phyloP scores from a whole-genome alignment of 768 basidiomycete genomes.

The Lactarius psammicola region DNA sequence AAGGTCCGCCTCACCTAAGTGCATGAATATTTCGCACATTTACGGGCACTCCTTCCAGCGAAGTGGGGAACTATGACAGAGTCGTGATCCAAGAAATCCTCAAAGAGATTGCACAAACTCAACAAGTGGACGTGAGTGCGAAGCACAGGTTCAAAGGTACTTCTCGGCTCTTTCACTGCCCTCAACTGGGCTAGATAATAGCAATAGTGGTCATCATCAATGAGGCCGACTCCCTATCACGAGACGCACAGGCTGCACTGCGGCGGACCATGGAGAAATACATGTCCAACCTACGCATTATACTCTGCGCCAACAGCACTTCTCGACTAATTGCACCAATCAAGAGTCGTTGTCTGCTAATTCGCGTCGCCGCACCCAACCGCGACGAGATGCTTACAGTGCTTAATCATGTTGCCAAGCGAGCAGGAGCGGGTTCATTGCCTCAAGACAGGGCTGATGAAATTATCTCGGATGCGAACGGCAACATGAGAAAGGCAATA shows the following conservation, averaged over 20 bases:
- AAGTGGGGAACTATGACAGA: slow-evolving; percentile 93
- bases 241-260: slow-evolving; percentile 96
- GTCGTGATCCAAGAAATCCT: slow-evolving; percentile 95
- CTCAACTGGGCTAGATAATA: background rate
- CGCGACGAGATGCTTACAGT: slow-evolving; percentile 71
- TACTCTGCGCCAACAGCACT: slow-evolving; percentile 94
- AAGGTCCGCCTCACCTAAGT: slow-evolving; percentile 51
- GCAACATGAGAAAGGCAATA: slow-evolving; percentile 93
- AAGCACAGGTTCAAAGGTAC: slow-evolving; percentile 96
- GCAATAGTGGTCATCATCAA: slow-evolving; percentile 92
- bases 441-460: slow-evolving; percentile 71
- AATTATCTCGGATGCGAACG: slow-evolving; percentile 77
- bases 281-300: slow-evolving; percentile 96
- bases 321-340: slow-evolving; percentile 96
- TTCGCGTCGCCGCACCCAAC: slow-evolving; percentile 88
- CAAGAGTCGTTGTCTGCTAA: slow-evolving; percentile 88
- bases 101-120: slow-evolving; percentile 98
- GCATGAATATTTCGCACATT: background rate
- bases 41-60: slow-evolving; percentile 48
- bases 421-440: slow-evolving; percentile 70
- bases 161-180: slow-evolving; percentile 14
- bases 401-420: slow-evolving; percentile 73
- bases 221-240: slow-evolving; percentile 90
- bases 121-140: slow-evolving; percentile 94
- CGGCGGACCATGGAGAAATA: slow-evolving; percentile 99